Percentiles rank a stretch among this genome's conserved stretches.
These are phyloP conservation scores for Papiliotrema flavescens DNA, from an alignment of 1,284 basidiomycete genomes.

Conservation along the genomic window DNA sequence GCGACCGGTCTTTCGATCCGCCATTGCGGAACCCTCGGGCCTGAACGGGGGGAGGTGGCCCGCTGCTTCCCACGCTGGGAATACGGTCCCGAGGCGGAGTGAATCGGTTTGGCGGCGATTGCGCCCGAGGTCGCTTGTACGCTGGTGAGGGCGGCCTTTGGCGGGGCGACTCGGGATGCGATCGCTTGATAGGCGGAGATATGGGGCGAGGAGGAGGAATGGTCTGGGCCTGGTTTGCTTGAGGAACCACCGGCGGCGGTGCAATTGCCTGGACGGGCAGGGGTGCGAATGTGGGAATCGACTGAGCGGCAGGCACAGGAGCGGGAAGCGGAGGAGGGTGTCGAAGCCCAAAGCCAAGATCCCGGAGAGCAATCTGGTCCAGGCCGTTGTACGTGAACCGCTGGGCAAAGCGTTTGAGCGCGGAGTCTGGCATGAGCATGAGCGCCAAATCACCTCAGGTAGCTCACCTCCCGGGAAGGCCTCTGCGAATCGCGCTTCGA, in stretches of 20 bases:
- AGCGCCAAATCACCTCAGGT: not conserved
- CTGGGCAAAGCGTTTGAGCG: slow-evolving; percentile 87
- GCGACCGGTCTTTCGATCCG: not conserved
- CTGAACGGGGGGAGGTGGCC: too few species aligned
- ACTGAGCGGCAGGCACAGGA: slow-evolving; percentile 16
- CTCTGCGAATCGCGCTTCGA: slow-evolving; percentile 83
- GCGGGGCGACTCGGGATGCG: slow-evolving; percentile 5
- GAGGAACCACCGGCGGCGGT: too few species aligned
- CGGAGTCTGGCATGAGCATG: slow-evolving; percentile 56
- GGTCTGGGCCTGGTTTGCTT: slow-evolving; percentile 8
- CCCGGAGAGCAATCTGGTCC: slow-evolving; percentile 82
- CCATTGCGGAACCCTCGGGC: not conserved
- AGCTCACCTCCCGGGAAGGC: slow-evolving; percentile 73
- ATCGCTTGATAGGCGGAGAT: slow-evolving; percentile 9
- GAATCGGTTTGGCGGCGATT: not conserved
- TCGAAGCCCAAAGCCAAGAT: slow-evolving; percentile 67
- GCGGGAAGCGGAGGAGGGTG: not conserved
- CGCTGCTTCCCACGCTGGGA: not conserved
- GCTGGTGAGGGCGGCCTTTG: slow-evolving; percentile 5
- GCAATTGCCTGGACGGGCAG: slow-evolving; percentile 14
- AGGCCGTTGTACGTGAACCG: slow-evolving; percentile 81
- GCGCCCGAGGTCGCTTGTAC: slow-evolving; percentile 2
- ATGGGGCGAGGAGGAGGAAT: not conserved
- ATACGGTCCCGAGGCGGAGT: not conserved
- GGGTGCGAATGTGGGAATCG: slow-evolving; percentile 3